Evolutionary conservation across 2,329 filamentous ascomycete species (phyloP).

Genomic region (Pseudophaeomoniella oleicola): DNA sequence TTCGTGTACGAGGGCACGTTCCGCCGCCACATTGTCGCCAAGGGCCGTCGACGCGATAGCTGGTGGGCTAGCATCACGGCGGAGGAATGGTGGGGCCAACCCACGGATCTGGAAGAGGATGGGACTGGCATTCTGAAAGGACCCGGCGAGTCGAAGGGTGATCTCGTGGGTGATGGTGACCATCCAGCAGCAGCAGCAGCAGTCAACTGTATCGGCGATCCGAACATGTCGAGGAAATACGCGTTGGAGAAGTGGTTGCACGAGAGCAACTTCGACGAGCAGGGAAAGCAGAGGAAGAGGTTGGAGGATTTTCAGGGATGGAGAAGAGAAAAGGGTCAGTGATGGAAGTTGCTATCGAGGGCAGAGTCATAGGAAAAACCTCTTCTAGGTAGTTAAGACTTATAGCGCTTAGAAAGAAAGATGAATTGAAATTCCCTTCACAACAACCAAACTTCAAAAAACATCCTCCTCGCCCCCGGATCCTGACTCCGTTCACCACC

Average conservation of each 20-base stretch:
- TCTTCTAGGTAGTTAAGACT: no score
- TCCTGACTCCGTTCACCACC: slow-evolving; percentile 3
- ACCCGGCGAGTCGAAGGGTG: no score
- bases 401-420: no score
- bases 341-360: no score
- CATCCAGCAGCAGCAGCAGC: no score
- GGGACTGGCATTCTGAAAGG: no score
- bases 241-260: slow-evolving; percentile 41
- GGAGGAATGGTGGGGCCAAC: slow-evolving; percentile 45
- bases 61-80: slow-evolving; percentile 46
- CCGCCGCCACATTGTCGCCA: slow-evolving; percentile 46
- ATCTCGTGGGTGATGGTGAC: no score
- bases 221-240: neutral
- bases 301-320: slow-evolving; percentile 18
- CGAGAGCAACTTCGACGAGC: slow-evolving; percentile 38
- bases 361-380: no score
- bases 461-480: slow-evolving; percentile 10
- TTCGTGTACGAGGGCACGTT: slow-evolving; percentile 47
- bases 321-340: no score
- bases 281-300: slow-evolving; percentile 35
- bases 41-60: slow-evolving; percentile 43
- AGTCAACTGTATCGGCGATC: no score
- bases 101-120: no score
- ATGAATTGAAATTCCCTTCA: no score
- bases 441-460: slow-evolving; percentile 11